phyloP scores from a whole-genome alignment of 768 basidiomycete species.

The Agaricus blazei region DNA sequence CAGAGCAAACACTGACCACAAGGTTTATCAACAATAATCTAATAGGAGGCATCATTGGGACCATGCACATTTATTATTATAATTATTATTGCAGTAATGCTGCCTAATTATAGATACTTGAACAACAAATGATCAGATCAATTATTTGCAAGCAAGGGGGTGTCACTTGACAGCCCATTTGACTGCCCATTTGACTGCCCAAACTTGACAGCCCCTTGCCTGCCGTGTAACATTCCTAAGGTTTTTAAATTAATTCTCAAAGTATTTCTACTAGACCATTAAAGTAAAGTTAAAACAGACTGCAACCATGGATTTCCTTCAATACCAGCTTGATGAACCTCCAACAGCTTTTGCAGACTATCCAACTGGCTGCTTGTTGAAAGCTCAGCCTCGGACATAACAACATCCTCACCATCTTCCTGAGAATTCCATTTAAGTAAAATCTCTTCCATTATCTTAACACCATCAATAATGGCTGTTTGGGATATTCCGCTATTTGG shows the following conservation, averaged over 20 bases:
- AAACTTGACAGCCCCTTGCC: constrained; percentile 17
- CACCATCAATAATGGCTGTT: constrained; percentile 72
- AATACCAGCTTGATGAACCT: constrained; percentile 60
- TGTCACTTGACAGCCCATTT: no score
- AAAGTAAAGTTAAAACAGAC: constrained; percentile 43
- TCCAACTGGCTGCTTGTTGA: constrained; percentile 14
- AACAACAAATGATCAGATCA: not conserved
- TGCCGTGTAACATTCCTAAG: no score
- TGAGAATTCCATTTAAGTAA: constrained; percentile 54
- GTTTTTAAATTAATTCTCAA: no score
- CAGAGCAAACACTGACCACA: no score
- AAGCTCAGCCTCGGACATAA: constrained; percentile 32
- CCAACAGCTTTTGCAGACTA: constrained; percentile 56
- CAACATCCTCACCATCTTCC: constrained; percentile 45
- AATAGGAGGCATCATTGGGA: not conserved
- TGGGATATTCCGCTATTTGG: constrained; percentile 38
- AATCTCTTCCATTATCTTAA: constrained; percentile 75
- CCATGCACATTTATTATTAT: not conserved
- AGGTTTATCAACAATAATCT: no score
- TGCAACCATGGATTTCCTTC: constrained; percentile 79
- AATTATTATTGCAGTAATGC: no score
- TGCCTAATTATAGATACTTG: not conserved
- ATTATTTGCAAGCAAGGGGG: not conserved
- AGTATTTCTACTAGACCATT: not conserved
- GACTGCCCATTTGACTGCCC: no score